Base-by-base conservation (phyloP, 2,329 filamentous ascomycete genomes). In the Fusarium verrucosum region DNA sequence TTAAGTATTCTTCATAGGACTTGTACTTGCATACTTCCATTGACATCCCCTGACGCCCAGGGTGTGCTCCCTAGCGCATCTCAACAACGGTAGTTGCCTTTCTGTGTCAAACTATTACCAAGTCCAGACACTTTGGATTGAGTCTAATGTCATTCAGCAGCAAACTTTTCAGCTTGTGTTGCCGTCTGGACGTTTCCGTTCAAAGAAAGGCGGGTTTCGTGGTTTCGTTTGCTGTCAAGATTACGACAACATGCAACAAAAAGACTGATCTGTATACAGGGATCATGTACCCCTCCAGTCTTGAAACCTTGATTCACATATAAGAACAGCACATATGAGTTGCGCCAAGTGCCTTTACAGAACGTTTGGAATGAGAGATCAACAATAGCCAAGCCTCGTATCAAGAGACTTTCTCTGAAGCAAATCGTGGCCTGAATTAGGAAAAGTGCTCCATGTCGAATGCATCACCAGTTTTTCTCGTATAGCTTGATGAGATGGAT, bases 351-450 rank as follows among this genome's bases (percentile, higher is more conserved):
- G 43, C 41, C 53, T 47, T 51, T 42, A 13, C 40, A 58, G 50
- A 66, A 25, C 26, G 44, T 41, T 33, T 59, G 62, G 64, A 71
- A 68, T 71, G 69, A 44, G 43, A 58, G 55, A 57, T 62, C 60
- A 42, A 54, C 52, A 41, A 38, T 44, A 16, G 16, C 22, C 59
- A 68, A 62, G 52, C 50, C 54, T 67, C 56, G 32, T n/a, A 19
- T 23, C n/a, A 17, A 50, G 35, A 46, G 32, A 17, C 35, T 44
- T 62, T 66, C 28, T 14, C 13, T 47, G 36, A 23, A 51, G 45
- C 41, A 53, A 56, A 51, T 49, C 37, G 14, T 44, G 32, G 25
- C 37, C 58, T 66, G 11, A 19, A 68, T 46, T 42, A 25, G 66
- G 45, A 35, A 57, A 62, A 60, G 66, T 44, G 52, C 26, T 51